Evolutionary conservation across 73 alveolate genomes (phyloP).

Genomic region (Effrenium voratum): DNA sequence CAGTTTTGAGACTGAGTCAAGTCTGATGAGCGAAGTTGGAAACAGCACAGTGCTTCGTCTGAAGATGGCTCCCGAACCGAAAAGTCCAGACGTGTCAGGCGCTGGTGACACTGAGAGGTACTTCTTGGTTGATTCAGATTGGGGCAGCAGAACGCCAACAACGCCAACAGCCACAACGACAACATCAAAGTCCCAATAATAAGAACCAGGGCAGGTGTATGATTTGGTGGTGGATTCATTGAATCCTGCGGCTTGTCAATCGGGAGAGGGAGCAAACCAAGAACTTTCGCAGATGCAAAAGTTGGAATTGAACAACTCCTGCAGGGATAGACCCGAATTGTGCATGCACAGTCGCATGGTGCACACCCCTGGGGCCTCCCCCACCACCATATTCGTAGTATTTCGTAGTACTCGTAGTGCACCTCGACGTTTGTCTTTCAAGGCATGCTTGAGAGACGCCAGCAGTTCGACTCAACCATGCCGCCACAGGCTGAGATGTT

Average conservation of each 20-base stretch:
- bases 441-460: too few relatives aligned
- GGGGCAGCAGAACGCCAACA: not conserved
- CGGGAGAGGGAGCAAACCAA: too few relatives aligned
- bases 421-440: too few relatives aligned
- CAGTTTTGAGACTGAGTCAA: not conserved
- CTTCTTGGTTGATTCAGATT: not conserved
- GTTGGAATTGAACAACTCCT: too few relatives aligned
- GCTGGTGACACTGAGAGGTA: not conserved
- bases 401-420: too few relatives aligned
- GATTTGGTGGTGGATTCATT: not conserved
- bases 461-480: too few relatives aligned
- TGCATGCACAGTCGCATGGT: too few relatives aligned
- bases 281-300: too few relatives aligned
- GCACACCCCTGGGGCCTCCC: too few relatives aligned
- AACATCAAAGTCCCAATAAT: not conserved
- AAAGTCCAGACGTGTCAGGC: not conserved
- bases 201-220: not conserved
- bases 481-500: too few relatives aligned
- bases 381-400: too few relatives aligned
- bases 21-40: not conserved
- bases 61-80: not conserved
- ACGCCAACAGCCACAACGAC: not conserved
- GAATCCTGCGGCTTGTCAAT: not conserved
- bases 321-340: too few relatives aligned
- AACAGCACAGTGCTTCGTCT: not conserved